Percentiles rank a stretch among this genome's conserved stretches.
Evolutionary conservation across 768 basidiomycete species (phyloP).

Genomic region (Termitomyces sp.): DNA sequence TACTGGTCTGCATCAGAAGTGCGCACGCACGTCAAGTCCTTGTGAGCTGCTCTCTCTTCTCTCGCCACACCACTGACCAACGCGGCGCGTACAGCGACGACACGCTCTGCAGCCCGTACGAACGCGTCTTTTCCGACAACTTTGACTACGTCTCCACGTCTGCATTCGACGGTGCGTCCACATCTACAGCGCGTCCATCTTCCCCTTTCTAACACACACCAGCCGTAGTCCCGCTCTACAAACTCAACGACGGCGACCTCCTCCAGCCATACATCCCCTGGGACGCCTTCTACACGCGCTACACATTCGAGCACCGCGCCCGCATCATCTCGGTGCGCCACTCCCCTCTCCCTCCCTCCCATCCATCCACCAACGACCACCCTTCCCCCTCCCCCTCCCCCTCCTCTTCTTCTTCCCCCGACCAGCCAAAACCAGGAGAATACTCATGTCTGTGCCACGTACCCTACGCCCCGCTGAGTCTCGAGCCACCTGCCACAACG

Average conservation of each 20-base stretch:
- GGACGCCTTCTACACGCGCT: slow-evolving; percentile 48
- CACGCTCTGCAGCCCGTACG: slow-evolving; percentile 40
- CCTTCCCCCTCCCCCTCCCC: not conserved
- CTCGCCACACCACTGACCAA: not conserved
- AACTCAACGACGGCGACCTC: slow-evolving; percentile 37
- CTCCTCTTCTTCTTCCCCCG: not conserved
- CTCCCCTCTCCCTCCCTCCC: not conserved
- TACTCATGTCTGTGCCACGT: slow-evolving; percentile 43
- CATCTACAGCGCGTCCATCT: too few relatives aligned
- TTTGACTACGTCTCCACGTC: slow-evolving; percentile 45
- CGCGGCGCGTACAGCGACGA: slow-evolving; percentile 35
- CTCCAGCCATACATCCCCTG: slow-evolving; percentile 39
- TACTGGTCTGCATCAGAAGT: slow-evolving; percentile 54
- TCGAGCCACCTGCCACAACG: not conserved
- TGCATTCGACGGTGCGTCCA: slow-evolving; percentile 46
- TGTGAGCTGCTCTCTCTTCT: not conserved
- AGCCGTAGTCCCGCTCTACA: slow-evolving; percentile 35
- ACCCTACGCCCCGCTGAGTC: slow-evolving; percentile 46
- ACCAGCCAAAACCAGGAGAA: slow-evolving; percentile 41
- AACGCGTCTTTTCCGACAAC: slow-evolving; percentile 50
- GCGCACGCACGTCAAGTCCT: not conserved
- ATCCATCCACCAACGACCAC: not conserved
- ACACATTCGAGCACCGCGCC: slow-evolving; percentile 34
- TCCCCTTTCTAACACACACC: not conserved
- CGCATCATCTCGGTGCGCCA: slow-evolving; percentile 34